Evolutionary conservation across 305 asterid species (phyloP), one percentile per base, ranked within the genome.

Genomic region (Fraxinus paxiana): DNA sequence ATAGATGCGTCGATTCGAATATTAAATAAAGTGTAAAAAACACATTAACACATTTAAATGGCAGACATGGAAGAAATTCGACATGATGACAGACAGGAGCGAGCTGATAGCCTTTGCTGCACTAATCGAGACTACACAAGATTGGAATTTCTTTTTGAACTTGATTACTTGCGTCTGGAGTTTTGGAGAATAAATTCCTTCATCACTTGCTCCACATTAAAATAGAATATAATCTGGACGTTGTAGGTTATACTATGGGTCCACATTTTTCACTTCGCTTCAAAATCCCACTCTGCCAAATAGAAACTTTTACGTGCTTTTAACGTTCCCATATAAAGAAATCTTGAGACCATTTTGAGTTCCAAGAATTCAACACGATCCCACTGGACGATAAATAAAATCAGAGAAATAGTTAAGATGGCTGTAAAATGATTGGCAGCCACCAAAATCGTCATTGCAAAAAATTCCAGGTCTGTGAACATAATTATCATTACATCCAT

Each of bases 81-180:
- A 8, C 26, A 22, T 2, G 31, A 22, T 22, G 13, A 22, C 28
- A 8, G 70, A 61, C 8, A 2, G 70, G 13, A 2, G 70, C 13
- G 31, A 20, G 70, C 5, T 22, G 31, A 61, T 18, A 72, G 61
- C 77, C 13, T 33, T 79, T n/a, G 82, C 73, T 35, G 77, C 37
- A 63, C 41, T 30, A 38, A 38, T 28, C 43, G 71, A 38, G 59
- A 73, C 24, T 24, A 38, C 38, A 46, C 13, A 77, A 77, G 12
- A 81, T 72, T 35, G 72, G 54, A 70, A 56, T 61, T 73, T 73
- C 31, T 34, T 43, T 54, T n/a, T 43, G 71, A 78, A 20, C 77
- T 83, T 43, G 74, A 77, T 71, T 41, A 20, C 30, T 59, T 8
- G 13, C 22, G 26, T 54, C 5, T 18, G 28, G 69, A 7, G 13